Base-by-base conservation (phyloP, 176 grass and related monocot species). In the Cymbopogon citratus region DNA sequence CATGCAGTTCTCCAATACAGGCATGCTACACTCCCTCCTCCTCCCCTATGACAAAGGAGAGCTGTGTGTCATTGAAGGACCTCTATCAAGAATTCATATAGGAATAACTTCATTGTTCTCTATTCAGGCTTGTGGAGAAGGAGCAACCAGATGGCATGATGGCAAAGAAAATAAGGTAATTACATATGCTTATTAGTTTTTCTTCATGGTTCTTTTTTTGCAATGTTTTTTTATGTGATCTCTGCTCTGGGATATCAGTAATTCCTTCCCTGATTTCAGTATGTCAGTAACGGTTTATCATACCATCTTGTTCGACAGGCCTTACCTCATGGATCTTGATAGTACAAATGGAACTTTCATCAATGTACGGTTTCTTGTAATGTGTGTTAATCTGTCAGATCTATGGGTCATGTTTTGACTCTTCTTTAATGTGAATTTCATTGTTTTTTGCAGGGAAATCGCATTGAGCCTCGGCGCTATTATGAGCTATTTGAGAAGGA, bases 401-500 rank as follows among this genome's bases (percentile, higher is more conserved):
- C 15, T 28, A 51, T 0, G 2, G 7, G 16, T 71, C 19, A 24
- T 16, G n/a, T 85, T 82, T 36, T 54, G 62, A 9, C 7, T 34
- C 76, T 74, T 48, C 15, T 1, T 8, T 23, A 65, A 38, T 36
- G 14, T 7, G 7, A 19, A 16, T 52, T 79, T 39, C 11, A 67
- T 74, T 18, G 61, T 67, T 57, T 57, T 81, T 39, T 75, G 40
- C 79, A 99, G 96, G 96, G 95, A 31, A 90, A 88, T 71, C 93
- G 91, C 41, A 43, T 95, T 57, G 96, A 99, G 63, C 87, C 96
- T 73, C 85, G 88, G 31, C 91, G 96, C 68, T 99, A 95, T 81
- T 99, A 99, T 38, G 92, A 93, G 83, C 89, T 99, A 49, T 95
- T 99, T 23, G 93, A 99, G 87, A 99, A 95, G 76, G 96, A 95